phyloP scores from a whole-genome alignment of 2,329 filamentous ascomycete genomes.

The Penicillium corylophilum region DNA sequence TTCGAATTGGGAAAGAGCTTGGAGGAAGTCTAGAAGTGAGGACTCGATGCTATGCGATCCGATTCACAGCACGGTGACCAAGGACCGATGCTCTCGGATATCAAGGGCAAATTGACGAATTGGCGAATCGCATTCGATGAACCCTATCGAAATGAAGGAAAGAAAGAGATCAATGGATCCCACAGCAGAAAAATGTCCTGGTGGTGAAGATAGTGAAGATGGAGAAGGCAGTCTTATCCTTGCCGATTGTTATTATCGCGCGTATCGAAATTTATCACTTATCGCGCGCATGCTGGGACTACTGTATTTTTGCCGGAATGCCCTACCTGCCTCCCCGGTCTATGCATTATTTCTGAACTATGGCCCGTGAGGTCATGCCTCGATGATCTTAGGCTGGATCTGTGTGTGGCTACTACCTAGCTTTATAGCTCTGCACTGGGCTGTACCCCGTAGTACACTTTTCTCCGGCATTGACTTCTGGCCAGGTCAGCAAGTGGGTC shows the following conservation, averaged over 20 bases:
- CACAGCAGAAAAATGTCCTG: not conserved
- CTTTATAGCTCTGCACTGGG: not conserved
- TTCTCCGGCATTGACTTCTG: not conserved
- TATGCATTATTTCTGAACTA: not conserved
- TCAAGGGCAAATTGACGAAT: not conserved
- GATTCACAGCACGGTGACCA: not conserved
- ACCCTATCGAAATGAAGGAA: not conserved
- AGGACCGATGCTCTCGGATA: not conserved
- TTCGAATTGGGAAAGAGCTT: not conserved
- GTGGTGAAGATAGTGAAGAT: constrained; percentile 9
- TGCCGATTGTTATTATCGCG: constrained; percentile 19
- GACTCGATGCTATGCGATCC: not conserved
- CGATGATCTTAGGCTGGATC: too few relatives aligned
- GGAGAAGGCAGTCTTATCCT: constrained; percentile 20
- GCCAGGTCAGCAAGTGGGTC: constrained; percentile 8
- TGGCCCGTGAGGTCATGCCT: not conserved
- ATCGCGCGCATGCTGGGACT: constrained; percentile 12
- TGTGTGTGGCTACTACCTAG: too few relatives aligned
- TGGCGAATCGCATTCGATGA: not conserved
- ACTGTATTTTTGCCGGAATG: constrained; percentile 5
- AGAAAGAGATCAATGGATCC: not conserved
- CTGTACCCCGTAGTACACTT: not conserved
- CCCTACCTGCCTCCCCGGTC: constrained; percentile 1
- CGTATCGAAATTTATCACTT: constrained; percentile 18
- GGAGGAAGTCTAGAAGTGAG: not conserved